phyloP scores from a whole-genome alignment of 352 stramenopile species.

The Phytophthora foliorum region DNA sequence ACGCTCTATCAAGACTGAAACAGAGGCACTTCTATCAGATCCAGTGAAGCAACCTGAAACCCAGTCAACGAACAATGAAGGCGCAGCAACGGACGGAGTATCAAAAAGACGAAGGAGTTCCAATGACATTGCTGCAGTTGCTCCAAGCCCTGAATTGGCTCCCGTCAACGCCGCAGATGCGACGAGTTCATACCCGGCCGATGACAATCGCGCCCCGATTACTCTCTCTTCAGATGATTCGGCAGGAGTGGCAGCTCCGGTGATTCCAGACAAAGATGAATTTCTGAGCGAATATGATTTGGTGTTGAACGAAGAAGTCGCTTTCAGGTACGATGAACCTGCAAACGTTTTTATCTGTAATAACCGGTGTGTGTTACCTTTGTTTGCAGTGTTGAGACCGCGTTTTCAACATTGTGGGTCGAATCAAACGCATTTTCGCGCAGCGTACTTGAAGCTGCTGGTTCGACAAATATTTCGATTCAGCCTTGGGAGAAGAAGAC shows the following conservation, averaged over 20 bases:
- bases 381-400: conserved; percentile 67
- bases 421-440: conserved; percentile 62
- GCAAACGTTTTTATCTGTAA: neutral
- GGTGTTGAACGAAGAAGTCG: conserved; percentile 72
- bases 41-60: conserved; percentile 9
- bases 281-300: conserved; percentile 80
- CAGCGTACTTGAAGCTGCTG: conserved; percentile 50
- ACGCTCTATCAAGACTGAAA: conserved; percentile 80
- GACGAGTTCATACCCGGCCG: conserved; percentile 5
- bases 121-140: conserved; percentile 36
- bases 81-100: conserved; percentile 4
- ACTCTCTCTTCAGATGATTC: conserved; percentile 14
- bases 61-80: conserved; percentile 2
- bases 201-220: conserved; percentile 13
- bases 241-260: conserved; percentile 15
- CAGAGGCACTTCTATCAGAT: conserved; percentile 59
- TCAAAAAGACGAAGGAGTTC: conserved; percentile 32
- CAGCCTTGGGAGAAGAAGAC: conserved; percentile 55
- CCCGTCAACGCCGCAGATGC: conserved; percentile 5
- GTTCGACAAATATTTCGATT: conserved; percentile 73
- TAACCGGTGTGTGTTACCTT: conserved; percentile 6
- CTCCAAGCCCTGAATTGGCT: conserved; percentile 23
- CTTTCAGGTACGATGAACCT: conserved; percentile 65
- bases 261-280: conserved; percentile 54
- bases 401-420: conserved; percentile 69